Base-by-base conservation (phyloP, 2,329 filamentous ascomycete species). In the Metarhizium anisopliae region DNA sequence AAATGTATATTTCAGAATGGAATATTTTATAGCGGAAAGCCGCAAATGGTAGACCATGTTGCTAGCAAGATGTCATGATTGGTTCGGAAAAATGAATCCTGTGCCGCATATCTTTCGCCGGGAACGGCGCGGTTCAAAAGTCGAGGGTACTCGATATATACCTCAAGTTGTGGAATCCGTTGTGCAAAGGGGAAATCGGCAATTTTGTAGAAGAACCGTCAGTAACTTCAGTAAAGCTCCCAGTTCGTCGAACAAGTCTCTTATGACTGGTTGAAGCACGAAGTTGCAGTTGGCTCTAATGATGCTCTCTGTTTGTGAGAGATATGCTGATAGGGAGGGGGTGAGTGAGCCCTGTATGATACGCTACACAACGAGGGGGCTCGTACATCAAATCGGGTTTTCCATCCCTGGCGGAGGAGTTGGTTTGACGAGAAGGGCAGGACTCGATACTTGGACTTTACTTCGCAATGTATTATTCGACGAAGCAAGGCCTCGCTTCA, bases 401-500 rank as follows among this genome's bases (percentile, higher is more conserved):
- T 74, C 72, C 72, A 75, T 75, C n/a, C 72, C 73, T 1, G 65
- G 64, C 4, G 66, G 67, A 6, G 68, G 64, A 3, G 63, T 63
- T 5, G 59, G 54, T 45, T 57, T 61, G 6, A 62, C 56, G 3
- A 53, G 55, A 16, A 58, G 55, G 3, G 64, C 65, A 3, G 66
- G 60, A 45, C 63, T 68, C 3, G 70, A 67, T 25, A 55, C 64
- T 36, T 67, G 62, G n/a, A 63, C 68, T 56, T 70, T 74, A 53
- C 63, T 68, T 45, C 56, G 63, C 16, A 60, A 36, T 4, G 69
- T 69, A 30, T 69, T 70, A 57, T 62, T 71, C 2, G 72, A 69
- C 2, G 72, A 69, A 5, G 71, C 74, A 3, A 84, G 68, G 2
- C 87, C 87, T 52, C 90, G 82, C 72, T 88, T 92, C 80, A 92